phyloP scores from a whole-genome alignment of 1,284 basidiomycete species.

The Volvariella volvacea region DNA sequence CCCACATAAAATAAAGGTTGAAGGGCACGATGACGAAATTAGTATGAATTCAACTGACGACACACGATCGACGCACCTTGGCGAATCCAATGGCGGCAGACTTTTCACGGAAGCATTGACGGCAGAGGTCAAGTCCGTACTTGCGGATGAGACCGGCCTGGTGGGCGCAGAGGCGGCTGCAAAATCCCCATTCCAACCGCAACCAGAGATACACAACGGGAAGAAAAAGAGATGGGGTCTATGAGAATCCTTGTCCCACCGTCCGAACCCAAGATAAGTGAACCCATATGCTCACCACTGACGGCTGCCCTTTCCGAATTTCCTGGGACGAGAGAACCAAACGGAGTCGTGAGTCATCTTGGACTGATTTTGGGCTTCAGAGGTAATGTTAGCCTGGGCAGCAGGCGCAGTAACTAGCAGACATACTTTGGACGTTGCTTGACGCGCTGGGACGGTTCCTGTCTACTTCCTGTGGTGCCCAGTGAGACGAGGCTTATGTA shows the following conservation, averaged over 20 bases:
- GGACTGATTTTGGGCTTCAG: constrained; percentile 3
- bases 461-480: constrained; percentile 12
- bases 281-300: constrained; percentile 72
- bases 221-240: not conserved
- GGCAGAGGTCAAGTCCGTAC: constrained; percentile 93
- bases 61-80: constrained; percentile 57
- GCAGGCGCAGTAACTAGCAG: not conserved
- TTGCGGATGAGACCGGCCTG: constrained; percentile 95
- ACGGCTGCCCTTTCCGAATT: constrained; percentile 92
- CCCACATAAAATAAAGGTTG: constrained; percentile 2
- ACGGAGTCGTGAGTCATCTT: constrained; percentile 90
- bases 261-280: constrained; percentile 2
- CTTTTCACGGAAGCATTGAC: constrained; percentile 98
- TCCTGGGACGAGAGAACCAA: constrained; percentile 91
- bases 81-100: constrained; percentile 88
- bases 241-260: too few relatives aligned
- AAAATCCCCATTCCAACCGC: constrained; percentile 1
- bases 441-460: constrained; percentile 17
- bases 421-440: constrained; percentile 13
- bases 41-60: not conserved
- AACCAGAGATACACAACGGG: not conserved
- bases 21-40: not conserved
- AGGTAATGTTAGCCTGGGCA: too few relatives aligned
- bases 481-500: constrained; percentile 23
- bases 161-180: constrained; percentile 91